A percentile compares a stretch with the other conserved stretches of the same genome.
phyloP scores from a whole-genome alignment of 73 alveolate genomes.

The Paramecium biaurelia region DNA sequence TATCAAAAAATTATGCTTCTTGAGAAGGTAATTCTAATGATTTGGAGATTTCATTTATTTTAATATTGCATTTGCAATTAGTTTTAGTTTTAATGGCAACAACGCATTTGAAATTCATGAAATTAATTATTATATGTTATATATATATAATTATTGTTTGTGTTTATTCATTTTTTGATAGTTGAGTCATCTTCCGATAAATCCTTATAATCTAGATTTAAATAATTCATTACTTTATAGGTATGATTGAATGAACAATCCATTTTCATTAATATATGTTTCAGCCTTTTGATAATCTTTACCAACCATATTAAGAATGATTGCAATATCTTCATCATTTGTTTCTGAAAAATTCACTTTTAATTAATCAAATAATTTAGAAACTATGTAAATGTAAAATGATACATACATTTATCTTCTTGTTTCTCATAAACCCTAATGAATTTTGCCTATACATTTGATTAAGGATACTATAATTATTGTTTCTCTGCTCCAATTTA shows the following conservation, averaged over 20 bases:
- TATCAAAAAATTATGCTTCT: background rate
- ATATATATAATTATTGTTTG: background rate
- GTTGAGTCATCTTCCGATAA: background rate
- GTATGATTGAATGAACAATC: background rate
- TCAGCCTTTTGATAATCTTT: conserved; percentile 13
- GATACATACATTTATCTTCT: background rate
- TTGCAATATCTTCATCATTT: conserved; percentile 48
- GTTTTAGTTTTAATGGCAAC: background rate
- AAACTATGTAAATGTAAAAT: background rate
- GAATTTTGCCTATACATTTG: background rate
- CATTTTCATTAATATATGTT: background rate
- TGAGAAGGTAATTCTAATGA: background rate
- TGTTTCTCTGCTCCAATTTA: background rate
- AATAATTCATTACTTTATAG: background rate
- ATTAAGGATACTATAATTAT: background rate
- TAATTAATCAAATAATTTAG: background rate
- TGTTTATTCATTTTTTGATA: background rate
- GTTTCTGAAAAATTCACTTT: background rate
- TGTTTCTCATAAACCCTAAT: background rate
- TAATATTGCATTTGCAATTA: background rate
- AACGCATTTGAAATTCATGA: background rate
- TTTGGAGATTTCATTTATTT: background rate
- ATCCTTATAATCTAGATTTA: background rate
- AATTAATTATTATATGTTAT: background rate
- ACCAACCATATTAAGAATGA: conserved; percentile 39